Evolutionary conservation across 768 basidiomycete species (phyloP).

Genomic region (Auriscalpium microsporum): DNA sequence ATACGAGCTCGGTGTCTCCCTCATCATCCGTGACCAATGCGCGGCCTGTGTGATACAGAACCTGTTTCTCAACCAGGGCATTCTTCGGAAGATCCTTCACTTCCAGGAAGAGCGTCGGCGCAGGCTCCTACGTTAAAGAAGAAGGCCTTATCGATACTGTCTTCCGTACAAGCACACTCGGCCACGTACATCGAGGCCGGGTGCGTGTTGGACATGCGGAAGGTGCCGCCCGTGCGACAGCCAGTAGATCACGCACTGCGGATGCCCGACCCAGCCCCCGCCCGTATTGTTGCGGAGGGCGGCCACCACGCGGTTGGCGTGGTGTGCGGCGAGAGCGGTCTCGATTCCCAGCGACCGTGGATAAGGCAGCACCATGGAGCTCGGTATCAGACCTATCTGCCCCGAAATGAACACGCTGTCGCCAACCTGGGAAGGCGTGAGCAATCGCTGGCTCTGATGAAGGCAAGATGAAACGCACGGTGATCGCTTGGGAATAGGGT

Average conservation of each 20-base stretch:
- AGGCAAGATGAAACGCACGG: slow-evolving; percentile 35
- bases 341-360: slow-evolving; percentile 53
- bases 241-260: slow-evolving; percentile 69
- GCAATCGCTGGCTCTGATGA: neutral
- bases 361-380: slow-evolving; percentile 56
- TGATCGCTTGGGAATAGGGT: slow-evolving; percentile 91
- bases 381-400: slow-evolving; percentile 86
- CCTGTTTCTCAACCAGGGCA: slow-evolving; percentile 71
- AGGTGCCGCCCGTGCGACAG: slow-evolving; percentile 36
- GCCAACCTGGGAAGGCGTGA: slow-evolving; percentile 41
- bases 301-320: slow-evolving; percentile 58
- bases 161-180: neutral
- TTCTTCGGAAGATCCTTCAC: slow-evolving; percentile 62
- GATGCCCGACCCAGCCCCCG: slow-evolving; percentile 53
- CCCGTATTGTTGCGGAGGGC: slow-evolving; percentile 49
- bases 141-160: neutral
- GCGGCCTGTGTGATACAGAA: slow-evolving; percentile 60
- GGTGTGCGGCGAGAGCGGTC: slow-evolving; percentile 70
- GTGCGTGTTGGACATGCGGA: slow-evolving; percentile 31
- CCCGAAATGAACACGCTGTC: slow-evolving; percentile 85
- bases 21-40: slow-evolving; percentile 39
- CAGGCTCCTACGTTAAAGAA: slow-evolving; percentile 13
- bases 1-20: slow-evolving; percentile 30
- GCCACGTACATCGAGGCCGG: slow-evolving; percentile 5
- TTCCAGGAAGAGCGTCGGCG: slow-evolving; percentile 47